A percentile compares a stretch with the other conserved stretches of the same genome.
Evolutionary conservation across 768 basidiomycete genomes (phyloP).

Genomic region (Tricholoma sp.): DNA sequence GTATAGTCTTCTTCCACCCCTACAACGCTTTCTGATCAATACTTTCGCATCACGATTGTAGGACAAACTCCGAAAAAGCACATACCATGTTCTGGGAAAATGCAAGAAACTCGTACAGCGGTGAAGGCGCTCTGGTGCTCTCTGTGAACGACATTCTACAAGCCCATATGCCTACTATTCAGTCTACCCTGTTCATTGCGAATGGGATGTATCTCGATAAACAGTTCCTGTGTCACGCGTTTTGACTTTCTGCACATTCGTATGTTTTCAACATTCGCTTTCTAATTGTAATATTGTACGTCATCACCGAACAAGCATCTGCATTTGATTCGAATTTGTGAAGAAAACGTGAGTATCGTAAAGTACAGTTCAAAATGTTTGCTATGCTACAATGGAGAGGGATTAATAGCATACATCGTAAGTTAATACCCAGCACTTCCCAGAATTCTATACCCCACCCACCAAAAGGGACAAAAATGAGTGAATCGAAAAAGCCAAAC

Average conservation of each 20-base stretch:
- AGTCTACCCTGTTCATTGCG: conserved; percentile 5
- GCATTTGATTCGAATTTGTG: no score
- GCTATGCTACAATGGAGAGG: background rate
- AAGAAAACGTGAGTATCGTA: background rate
- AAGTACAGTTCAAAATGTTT: background rate
- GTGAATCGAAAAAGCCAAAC: background rate
- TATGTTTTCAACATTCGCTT: background rate
- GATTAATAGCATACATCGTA: background rate
- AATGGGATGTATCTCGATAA: conserved; percentile 7
- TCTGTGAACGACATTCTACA: conserved; percentile 8
- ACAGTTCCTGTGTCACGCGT: conserved; percentile 4
- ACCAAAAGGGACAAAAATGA: background rate
- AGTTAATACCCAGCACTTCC: background rate
- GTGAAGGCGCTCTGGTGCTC: conserved; percentile 4
- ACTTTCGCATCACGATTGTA: background rate
- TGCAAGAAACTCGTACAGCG: conserved; percentile 4
- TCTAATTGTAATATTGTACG: background rate
- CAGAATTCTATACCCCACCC: background rate
- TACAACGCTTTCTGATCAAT: no score
- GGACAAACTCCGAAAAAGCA: background rate
- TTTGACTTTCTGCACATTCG: background rate
- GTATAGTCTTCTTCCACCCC: background rate
- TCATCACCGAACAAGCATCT: background rate
- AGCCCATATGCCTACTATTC: background rate
- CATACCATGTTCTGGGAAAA: conserved; percentile 10